Evolutionary conservation across 352 stramenopile genomes (phyloP), one percentile per base, ranked within the genome.

Genomic region (Pythium aristosporum): DNA sequence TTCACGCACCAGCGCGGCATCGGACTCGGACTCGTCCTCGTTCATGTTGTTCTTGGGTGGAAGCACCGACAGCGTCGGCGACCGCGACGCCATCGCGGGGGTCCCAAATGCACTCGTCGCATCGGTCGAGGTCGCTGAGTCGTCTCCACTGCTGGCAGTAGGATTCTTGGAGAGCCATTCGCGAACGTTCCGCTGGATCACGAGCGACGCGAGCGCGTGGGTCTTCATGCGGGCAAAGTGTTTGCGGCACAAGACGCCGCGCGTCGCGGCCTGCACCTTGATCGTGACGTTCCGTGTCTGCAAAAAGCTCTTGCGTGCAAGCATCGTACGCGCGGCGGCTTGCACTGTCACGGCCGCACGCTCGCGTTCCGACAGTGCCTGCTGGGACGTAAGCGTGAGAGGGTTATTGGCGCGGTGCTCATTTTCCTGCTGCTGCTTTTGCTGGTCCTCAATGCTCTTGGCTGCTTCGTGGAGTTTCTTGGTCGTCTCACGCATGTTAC

Each of bases 181-280:
- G n/a, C 82, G 78, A 39, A 92, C 83, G 55, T 94, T 95, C 34
- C 84, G 73, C 53, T 95, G 87, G 47, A 95, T 95, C 36, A 95
- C 87, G 16, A 95, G 68, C 30, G 87, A 94, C 16, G 87, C 84
- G 12, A 92, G 72, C 55, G 85, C 84, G 20, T 93, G 82, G 23
- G 81, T 82, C 66, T 95, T 95, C 84, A 95, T 93, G 36, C 81
- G 80, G 0, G 84, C 82, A 72, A 95, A 95, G 54, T 95, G 85
- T 68, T 95, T 95, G 18, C 87, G 82, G 34, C 85, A 93, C 34
- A 95, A 65, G 21, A 92, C 80, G 37, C 87, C 87, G 11, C 87
- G 82, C 15, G 87, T 92, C 25, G 87, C 86, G 1, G 87, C 87
- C 75, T 95, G 87, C 16, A 95, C 82, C 56, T 89, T 91, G 57